Conservation (phyloP, 345 rosid species). For the Boechera stricta region DNA sequence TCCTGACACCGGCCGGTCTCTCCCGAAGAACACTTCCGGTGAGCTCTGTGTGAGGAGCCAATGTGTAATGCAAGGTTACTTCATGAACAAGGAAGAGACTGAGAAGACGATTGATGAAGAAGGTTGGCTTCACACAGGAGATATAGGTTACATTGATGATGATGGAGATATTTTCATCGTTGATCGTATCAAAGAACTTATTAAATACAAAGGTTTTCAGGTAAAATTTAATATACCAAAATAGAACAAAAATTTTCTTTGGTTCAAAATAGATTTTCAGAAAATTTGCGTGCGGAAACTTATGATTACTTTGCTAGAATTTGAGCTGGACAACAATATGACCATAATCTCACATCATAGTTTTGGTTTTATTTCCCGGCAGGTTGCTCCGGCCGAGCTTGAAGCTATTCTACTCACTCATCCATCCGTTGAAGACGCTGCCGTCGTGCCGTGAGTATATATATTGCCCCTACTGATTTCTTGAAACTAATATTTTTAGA, state of each 20-base stretch:
- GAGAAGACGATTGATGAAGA: constrained; percentile 68
- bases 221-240: constrained; percentile 42
- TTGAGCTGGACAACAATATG: too few species aligned
- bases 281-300: too few species aligned
- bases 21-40: constrained; percentile 74
- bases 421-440: constrained; percentile 81
- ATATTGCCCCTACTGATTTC: background rate
- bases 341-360: too few species aligned
- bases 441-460: constrained; percentile 83
- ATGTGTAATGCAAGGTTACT: constrained; percentile 95
- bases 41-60: constrained; percentile 93
- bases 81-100: constrained; percentile 77
- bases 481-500: background rate
- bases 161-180: constrained; percentile 93
- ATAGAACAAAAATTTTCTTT: background rate
- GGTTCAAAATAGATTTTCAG: background rate
- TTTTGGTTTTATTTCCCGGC: background rate
- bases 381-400: constrained; percentile 96
- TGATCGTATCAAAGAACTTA: constrained; percentile 92
- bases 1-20: constrained; percentile 71
- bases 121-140: constrained; percentile 96
- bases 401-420: constrained; percentile 82
- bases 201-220: constrained; percentile 96
- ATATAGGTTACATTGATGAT: constrained; percentile 84
- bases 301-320: too few species aligned